Evolutionary conservation across 345 rosid genomes (phyloP).

Genomic region (Ricinus communis): DNA sequence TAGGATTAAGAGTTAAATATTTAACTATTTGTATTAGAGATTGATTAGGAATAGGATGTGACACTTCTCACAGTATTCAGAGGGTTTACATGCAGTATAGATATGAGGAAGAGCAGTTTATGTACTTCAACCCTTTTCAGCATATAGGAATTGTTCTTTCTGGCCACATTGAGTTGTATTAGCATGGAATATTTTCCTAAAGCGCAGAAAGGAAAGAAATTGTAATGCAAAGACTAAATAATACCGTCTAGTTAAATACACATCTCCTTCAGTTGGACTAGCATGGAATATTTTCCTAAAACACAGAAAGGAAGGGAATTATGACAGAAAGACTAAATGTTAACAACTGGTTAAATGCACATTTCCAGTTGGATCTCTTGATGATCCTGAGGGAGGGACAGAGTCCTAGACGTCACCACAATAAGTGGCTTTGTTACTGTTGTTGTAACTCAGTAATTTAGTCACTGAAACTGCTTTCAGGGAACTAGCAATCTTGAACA

Average conservation of each 20-base stretch:
- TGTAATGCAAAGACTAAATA: neutral
- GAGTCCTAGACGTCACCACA: neutral
- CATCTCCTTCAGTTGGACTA: neutral
- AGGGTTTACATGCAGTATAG: neutral
- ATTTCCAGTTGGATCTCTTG: too few species aligned
- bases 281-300: neutral
- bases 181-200: neutral
- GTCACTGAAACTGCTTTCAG: neutral
- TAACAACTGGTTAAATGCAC: neutral
- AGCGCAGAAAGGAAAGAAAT: neutral
- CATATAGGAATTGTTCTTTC: neutral
- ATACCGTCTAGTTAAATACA: neutral
- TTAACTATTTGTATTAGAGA: neutral
- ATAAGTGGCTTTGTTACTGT: neutral
- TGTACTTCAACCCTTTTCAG: neutral
- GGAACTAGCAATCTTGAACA: neutral
- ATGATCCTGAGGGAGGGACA: neutral
- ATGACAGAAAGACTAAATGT: neutral
- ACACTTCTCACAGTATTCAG: neutral
- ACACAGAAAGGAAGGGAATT: neutral
- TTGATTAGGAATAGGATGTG: neutral
- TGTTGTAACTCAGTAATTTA: neutral
- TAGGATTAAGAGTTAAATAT: too few species aligned
- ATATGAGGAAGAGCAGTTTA: neutral
- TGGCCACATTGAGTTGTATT: neutral